Conservation (phyloP, 768 basidiomycete species). For the Boletales sp. region DNA sequence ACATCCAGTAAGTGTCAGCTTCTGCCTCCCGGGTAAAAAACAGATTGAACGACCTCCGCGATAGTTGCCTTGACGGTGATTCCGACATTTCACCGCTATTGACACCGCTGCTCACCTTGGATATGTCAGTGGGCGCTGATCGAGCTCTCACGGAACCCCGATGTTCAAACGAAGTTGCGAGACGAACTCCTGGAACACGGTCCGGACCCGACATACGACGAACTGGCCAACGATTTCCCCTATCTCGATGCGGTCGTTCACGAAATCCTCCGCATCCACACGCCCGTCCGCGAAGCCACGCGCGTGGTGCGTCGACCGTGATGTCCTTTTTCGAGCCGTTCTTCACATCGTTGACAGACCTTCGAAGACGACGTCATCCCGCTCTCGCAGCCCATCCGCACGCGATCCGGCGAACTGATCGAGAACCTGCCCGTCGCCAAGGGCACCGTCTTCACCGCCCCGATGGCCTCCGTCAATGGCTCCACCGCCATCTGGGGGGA, state of each 20-base stretch:
- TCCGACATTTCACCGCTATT: background rate
- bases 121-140: slow-evolving; percentile 43
- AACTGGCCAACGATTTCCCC: slow-evolving; percentile 45
- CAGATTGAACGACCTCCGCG: background rate
- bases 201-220: slow-evolving; percentile 51
- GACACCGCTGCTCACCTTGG: background rate
- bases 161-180: slow-evolving; percentile 46
- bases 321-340: no score
- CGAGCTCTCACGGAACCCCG: slow-evolving; percentile 44
- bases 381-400: slow-evolving; percentile 44
- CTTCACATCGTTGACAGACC: slow-evolving; percentile 29
- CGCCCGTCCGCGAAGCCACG: slow-evolving; percentile 29
- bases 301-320: slow-evolving; percentile 7
- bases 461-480: slow-evolving; percentile 46
- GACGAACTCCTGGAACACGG: slow-evolving; percentile 44
- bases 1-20: slow-evolving; percentile 11
- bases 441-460: slow-evolving; percentile 41
- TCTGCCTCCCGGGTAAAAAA: background rate
- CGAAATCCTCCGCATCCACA: slow-evolving; percentile 43
- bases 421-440: slow-evolving; percentile 42
- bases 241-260: slow-evolving; percentile 52
- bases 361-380: slow-evolving; percentile 56
- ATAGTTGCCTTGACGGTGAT: slow-evolving; percentile 21
- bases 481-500: slow-evolving; percentile 38
- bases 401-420: slow-evolving; percentile 37